phyloP scores from a whole-genome alignment of 2,329 filamentous ascomycete genomes.

The Ascochyta pisi region DNA sequence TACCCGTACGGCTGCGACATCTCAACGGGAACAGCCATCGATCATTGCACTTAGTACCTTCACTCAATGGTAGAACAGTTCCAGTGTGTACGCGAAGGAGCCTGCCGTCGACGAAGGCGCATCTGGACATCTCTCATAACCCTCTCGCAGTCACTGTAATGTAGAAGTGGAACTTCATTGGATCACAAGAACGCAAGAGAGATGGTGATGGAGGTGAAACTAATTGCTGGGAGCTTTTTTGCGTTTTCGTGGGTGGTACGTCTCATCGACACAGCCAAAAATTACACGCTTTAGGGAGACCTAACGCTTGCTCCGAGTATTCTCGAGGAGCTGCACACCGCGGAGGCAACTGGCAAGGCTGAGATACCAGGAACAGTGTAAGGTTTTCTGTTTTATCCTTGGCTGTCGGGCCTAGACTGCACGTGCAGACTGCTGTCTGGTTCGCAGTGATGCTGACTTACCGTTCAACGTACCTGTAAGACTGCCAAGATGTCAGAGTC shows the following conservation, averaged over 20 bases:
- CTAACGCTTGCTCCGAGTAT: too few relatives aligned
- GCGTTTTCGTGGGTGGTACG: too few relatives aligned
- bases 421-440: not conserved
- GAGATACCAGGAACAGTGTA: not conserved
- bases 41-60: not conserved
- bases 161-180: too few relatives aligned
- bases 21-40: not conserved
- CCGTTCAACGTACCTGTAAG: slow-evolving; percentile 12
- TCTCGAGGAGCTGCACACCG: too few relatives aligned
- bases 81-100: not conserved
- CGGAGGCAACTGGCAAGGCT: not conserved
- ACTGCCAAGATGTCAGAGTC: slow-evolving; percentile 7
- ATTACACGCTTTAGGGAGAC: too few relatives aligned
- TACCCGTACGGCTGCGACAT: slow-evolving; percentile 5
- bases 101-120: not conserved
- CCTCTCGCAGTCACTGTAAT: not conserved
- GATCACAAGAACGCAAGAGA: too few relatives aligned
- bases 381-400: not conserved
- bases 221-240: too few relatives aligned
- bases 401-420: not conserved
- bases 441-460: slow-evolving; percentile 6
- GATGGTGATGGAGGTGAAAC: too few relatives aligned
- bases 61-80: not conserved
- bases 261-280: too few relatives aligned
- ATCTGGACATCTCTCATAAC: not conserved